These are phyloP conservation scores for Theobroma grandiflorum DNA, from an alignment of 441 rosid genomes.

Conservation along the genomic window DNA sequence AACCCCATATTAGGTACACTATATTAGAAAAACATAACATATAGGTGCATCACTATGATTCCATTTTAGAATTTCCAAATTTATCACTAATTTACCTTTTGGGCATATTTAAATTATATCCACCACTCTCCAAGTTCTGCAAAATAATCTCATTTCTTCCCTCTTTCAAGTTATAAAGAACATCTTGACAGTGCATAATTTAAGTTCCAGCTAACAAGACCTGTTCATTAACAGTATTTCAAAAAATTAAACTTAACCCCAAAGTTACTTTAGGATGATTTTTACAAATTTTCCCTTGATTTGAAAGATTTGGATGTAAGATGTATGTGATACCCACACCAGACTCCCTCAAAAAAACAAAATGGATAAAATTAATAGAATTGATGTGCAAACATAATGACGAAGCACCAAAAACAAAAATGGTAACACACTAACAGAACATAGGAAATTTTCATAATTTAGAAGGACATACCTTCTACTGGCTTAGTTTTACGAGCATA, in stretches of 20 bases:
- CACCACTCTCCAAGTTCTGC: background rate
- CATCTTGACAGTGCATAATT: slow-evolving; percentile 9
- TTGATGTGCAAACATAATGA: background rate
- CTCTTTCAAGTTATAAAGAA: background rate
- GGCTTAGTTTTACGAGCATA: slow-evolving; percentile 92
- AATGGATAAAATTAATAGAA: background rate
- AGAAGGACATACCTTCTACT: slow-evolving; percentile 64
- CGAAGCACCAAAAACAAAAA: background rate
- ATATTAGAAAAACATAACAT: slow-evolving; percentile 8
- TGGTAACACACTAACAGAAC: background rate
- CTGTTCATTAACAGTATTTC: background rate
- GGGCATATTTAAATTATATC: background rate
- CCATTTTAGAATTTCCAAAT: background rate
- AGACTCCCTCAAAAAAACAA: background rate
- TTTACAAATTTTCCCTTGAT: background rate
- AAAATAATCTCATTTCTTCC: background rate
- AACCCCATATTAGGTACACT: background rate
- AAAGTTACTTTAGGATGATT: slow-evolving; percentile 16
- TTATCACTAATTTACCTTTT: background rate
- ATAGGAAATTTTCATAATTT: background rate
- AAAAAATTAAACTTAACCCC: background rate
- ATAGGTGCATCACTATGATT: background rate
- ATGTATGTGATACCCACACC: background rate
- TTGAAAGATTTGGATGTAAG: background rate
- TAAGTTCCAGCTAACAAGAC: background rate